A percentile compares a stretch with the other conserved stretches of the same genome.
Evolutionary conservation across 768 basidiomycete genomes (phyloP).

Genomic region (Amanita inopinata): DNA sequence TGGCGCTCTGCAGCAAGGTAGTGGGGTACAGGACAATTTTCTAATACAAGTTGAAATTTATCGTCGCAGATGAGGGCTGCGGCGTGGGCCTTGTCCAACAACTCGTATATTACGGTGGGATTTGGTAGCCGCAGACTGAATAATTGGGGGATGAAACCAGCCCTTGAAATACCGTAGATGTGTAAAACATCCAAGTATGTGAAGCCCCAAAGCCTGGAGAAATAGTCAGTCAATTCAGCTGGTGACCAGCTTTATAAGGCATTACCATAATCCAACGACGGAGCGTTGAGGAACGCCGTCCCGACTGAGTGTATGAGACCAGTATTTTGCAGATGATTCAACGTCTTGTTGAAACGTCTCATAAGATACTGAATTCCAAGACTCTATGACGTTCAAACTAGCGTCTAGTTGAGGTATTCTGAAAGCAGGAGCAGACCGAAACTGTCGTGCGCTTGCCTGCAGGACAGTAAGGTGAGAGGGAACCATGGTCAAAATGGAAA

Average conservation of each 20-base stretch:
- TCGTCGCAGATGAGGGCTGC: conserved; percentile 57
- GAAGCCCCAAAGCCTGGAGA: conserved; percentile 62
- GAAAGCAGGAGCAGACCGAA: conserved; percentile 47
- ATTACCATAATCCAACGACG: conserved; percentile 67
- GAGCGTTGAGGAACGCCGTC: conserved; percentile 42
- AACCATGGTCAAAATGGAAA: conserved; percentile 8
- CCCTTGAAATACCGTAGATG: conserved; percentile 66
- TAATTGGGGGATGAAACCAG: conserved; percentile 69
- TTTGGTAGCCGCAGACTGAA: conserved; percentile 74
- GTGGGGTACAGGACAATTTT: conserved; percentile 38
- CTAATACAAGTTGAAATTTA: conserved; percentile 36
- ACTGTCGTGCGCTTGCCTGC: conserved; percentile 40
- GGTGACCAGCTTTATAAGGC: conserved; percentile 7
- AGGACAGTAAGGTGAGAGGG: conserved; percentile 27
- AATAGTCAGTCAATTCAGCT: conserved; percentile 8
- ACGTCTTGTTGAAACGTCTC: conserved; percentile 55
- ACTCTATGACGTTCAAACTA: conserved; percentile 29
- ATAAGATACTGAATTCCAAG: conserved; percentile 59
- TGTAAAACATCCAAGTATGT: conserved; percentile 62
- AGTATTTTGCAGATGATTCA: conserved; percentile 55
- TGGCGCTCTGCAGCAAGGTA: conserved; percentile 34
- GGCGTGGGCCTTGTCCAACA: conserved; percentile 53
- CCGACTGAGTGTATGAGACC: conserved; percentile 39
- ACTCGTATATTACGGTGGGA: conserved; percentile 59
- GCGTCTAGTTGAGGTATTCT: conserved; percentile 43